Evolutionary conservation across 495 filamentous ascomycete genomes (phyloP).

Genomic region (Tuber melanosporum): DNA sequence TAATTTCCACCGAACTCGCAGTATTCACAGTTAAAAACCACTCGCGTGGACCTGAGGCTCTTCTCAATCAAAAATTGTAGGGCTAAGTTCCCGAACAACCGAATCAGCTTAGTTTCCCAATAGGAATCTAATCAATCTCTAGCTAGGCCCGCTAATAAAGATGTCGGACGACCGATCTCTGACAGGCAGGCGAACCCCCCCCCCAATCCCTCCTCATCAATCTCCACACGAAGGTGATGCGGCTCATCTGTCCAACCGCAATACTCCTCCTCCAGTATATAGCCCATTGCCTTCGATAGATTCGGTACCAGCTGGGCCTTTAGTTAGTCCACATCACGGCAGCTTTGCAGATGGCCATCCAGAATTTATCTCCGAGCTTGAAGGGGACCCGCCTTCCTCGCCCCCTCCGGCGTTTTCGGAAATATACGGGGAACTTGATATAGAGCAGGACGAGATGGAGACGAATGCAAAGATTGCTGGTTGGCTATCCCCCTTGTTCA

Average conservation of each 20-base stretch:
- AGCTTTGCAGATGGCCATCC: slow-evolving; percentile 7
- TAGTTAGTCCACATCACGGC: background rate
- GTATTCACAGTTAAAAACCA: background rate
- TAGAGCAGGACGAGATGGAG: slow-evolving; percentile 51
- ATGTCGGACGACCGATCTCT: slow-evolving; percentile 26
- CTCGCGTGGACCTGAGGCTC: background rate
- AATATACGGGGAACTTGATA: slow-evolving; percentile 47
- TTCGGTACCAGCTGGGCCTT: slow-evolving; percentile 16
- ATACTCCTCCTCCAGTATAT: slow-evolving; percentile 21
- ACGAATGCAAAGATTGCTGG: slow-evolving; percentile 50
- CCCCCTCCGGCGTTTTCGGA: slow-evolving; percentile 51
- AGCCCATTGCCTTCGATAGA: slow-evolving; percentile 26
- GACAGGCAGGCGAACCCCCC: slow-evolving; percentile 5
- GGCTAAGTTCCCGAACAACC: background rate
- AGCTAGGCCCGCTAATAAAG: background rate
- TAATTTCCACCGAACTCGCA: background rate
- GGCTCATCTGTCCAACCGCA: background rate
- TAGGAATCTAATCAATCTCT: background rate
- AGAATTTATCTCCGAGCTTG: slow-evolving; percentile 11
- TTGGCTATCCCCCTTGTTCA: slow-evolving; percentile 18
- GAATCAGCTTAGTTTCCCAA: background rate
- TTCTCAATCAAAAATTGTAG: background rate
- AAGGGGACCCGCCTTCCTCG: slow-evolving; percentile 29
- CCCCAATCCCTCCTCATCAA: slow-evolving; percentile 5
- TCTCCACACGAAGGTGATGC: background rate